Evolutionary conservation across 2,329 filamentous ascomycete species (phyloP), one percentile per base, ranked within the genome.

Genomic region (Ceratocystis harringtonii): DNA sequence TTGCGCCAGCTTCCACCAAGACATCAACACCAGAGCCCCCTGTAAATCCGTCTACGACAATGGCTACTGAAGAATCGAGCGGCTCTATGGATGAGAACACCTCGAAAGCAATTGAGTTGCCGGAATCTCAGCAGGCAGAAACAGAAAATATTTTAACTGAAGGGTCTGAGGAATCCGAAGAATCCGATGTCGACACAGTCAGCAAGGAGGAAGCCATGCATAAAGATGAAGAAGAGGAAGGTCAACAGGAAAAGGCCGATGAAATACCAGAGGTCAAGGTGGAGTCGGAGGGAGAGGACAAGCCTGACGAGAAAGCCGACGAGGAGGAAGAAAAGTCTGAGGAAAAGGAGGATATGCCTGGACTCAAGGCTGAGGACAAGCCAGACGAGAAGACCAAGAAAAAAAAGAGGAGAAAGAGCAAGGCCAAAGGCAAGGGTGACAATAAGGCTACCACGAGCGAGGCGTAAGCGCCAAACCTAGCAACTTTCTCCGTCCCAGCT

Each of bases 341-440:
- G 43, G 43, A 65, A 41, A 25, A 30, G 2, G 32, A 57, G 32
- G 50, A n/a, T 12, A 28, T 7, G 32, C 75, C 78, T 60, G 77
- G 77, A 61, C 70, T 74, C 58, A 76, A 74, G 61, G 68, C 72
- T 2, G 68, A 68, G 12, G 62, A 66, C 52, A 67, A 70, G n/a
- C 66, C 69, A n/a, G 66, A 70, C 25, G 66, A 70, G 48, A 67
- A 68, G 64, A 36, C n/a, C 22, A 28, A 28, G 36, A 62, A 45
- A 43, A 62, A 45, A 7, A 62, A 45, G 41, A 28, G 60, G n/a
- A 62, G 43, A 32, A 62, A 45, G 60, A 48, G 28, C 15, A 62
- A 62, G 44, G 43, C 36, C 43, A 62, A 62, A 15, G 68, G 69
- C 10, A 71, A 73, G 36, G 68, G 71, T 43, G 67, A 72, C 19